Base-by-base conservation (phyloP, 352 stramenopile species). In the Pelagophyceae sp. region DNA sequence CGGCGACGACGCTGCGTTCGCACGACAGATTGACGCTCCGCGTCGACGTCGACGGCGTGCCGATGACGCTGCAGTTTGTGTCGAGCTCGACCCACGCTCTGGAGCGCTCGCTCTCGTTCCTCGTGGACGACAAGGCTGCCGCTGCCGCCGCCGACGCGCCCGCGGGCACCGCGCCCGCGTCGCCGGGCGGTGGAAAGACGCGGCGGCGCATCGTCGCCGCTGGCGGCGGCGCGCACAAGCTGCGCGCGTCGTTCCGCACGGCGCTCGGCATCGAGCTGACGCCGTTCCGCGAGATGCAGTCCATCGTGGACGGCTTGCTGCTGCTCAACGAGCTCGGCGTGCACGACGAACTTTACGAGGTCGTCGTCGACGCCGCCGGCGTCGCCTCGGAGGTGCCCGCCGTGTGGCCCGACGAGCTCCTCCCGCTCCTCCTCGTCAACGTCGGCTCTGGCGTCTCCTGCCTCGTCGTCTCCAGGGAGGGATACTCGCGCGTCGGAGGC, bases 281-380 rank as follows among this genome's bases (percentile, higher is more conserved):
- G 33, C 29, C 61, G 3, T 71, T 71, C 61, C 67, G 35, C 23
- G 67, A 74, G 67, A 74, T 74, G 67, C 67, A 74, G 38, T 58
- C 35, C 27, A 58, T 74, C 38, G 67, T 74, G 11, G 67, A 74
- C 67, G 67, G 67, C 27, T 11, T 74, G 1, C 35, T 74, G 38
- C 29, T 74, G 38, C 67, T 74, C 3, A 33, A 74, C 38, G 67
- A 74, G 29, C 38, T 74, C 27, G 27, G 29, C 27, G 67, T 74
- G 15, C 15, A 50, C 1, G 67, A 74, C 67, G 67, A 74, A 37
- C 20, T 74, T 37, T 74, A 58, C 38, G 45, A 54, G 45, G 45
- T 54, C 45, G 45, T 11, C 45, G 45, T 23, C 23, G 45, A 54
- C 45, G 45, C 11, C 11, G 23, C 45, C 11, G n/a, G n/a, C n/a